A percentile compares a stretch with the other conserved stretches of the same genome.
Evolutionary conservation across 208 protist species (phyloP).

Genomic region (Herpetomonas samuelpessoai): DNA sequence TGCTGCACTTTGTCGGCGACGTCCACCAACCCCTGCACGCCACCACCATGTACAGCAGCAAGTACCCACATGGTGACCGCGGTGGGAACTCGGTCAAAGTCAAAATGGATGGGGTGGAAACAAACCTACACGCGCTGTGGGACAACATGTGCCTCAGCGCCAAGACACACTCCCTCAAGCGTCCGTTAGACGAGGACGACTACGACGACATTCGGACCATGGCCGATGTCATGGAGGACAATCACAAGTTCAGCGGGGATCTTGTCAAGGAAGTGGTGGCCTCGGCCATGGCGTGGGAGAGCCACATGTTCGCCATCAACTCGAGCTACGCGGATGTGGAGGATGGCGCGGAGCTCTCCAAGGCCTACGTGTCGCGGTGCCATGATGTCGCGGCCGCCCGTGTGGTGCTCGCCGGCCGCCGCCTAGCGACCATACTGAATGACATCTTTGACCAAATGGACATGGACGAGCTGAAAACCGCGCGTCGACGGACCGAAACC

Average conservation of each 20-base stretch:
- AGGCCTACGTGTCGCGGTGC: conserved; percentile 57
- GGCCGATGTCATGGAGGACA: conserved; percentile 58
- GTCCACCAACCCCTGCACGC: conserved; percentile 86
- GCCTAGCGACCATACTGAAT: conserved; percentile 67
- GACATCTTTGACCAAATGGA: conserved; percentile 30
- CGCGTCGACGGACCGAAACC: too few species aligned
- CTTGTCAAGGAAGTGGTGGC: conserved; percentile 20
- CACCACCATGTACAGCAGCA: conserved; percentile 28
- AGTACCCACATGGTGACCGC: conserved; percentile 56
- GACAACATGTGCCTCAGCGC: conserved; percentile 63
- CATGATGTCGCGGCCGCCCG: conserved; percentile 41
- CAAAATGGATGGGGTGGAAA: conserved; percentile 13
- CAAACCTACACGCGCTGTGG: conserved; percentile 79
- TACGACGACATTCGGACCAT: conserved; percentile 26
- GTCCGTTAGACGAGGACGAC: conserved; percentile 47
- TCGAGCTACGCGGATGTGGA: conserved; percentile 52
- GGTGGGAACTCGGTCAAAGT: conserved; percentile 72
- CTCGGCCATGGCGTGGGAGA: conserved; percentile 48
- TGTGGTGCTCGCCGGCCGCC: conserved; percentile 61
- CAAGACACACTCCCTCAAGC: conserved; percentile 7
- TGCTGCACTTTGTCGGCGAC: conserved; percentile 84
- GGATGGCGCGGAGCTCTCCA: conserved; percentile 18
- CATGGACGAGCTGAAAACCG: conserved; percentile 10
- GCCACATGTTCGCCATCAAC: conserved; percentile 59
- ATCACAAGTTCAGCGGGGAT: conserved; percentile 36